These are phyloP conservation scores for Cryptococcus depauperatus DNA, from an alignment of 1,284 basidiomycete genomes.

Conservation along the genomic window DNA sequence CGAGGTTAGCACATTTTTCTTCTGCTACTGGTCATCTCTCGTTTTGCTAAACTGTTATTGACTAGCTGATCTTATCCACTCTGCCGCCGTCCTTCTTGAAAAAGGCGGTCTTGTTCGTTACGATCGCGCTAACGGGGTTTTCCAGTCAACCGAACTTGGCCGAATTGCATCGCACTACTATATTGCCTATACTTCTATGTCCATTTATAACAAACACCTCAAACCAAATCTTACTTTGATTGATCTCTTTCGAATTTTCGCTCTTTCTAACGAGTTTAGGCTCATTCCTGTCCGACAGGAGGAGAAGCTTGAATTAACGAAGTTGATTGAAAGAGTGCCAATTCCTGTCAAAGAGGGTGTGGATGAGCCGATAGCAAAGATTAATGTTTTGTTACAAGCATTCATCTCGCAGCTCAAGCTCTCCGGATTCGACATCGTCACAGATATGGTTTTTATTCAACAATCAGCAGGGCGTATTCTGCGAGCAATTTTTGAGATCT, in stretches of 20 bases:
- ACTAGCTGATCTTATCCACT: conserved; percentile 79
- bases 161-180: conserved; percentile 96
- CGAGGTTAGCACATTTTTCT: conserved; percentile 38
- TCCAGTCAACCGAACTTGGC: conserved; percentile 86
- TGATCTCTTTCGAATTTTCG: conserved; percentile 94
- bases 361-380: conserved; percentile 93
- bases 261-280: conserved; percentile 95
- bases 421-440: conserved; percentile 91
- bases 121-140: conserved; percentile 77
- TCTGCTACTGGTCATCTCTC: not conserved
- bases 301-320: conserved; percentile 86
- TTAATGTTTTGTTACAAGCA: conserved; percentile 91
- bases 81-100: conserved; percentile 86
- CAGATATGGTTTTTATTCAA: conserved; percentile 96
- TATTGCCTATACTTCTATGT: conserved; percentile 92
- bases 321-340: conserved; percentile 87
- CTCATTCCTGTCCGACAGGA: conserved; percentile 73
- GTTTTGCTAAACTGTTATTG: too few relatives aligned
- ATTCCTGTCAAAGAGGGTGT: conserved; percentile 96
- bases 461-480: conserved; percentile 89
- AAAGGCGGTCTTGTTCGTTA: conserved; percentile 93
- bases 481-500: conserved; percentile 97
- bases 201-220: conserved; percentile 91
- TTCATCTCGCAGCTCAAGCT: conserved; percentile 93
- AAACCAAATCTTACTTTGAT: conserved; percentile 77